Evolutionary conservation across 305 asterid genomes (phyloP), one percentile per base, ranked within the genome.

Genomic region (Rubia peregrina): DNA sequence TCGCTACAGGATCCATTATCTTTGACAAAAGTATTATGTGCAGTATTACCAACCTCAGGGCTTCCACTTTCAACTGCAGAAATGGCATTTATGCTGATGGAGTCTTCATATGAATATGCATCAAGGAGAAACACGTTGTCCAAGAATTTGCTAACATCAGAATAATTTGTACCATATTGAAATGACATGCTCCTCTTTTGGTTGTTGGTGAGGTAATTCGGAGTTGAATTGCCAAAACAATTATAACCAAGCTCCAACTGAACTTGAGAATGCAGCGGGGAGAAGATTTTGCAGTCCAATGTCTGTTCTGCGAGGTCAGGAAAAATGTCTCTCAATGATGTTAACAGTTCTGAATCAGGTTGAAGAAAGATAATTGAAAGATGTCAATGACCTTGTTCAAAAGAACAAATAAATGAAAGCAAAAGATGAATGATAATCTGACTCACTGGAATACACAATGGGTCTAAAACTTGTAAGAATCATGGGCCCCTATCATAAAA

Each of bases 251-350:
- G 81, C 80, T 88, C 96, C 36, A 63, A 74, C 77, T 80, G 91
- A 85, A 90, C 80, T 79, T 90, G 96, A 8, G 89, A 77, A 67
- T 85, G 89, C 84, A 83, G 51, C 0, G 97, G 96, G 60, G 98
- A 88, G 86, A 89, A 89, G 24, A 90, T 75, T 73, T 88, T 87
- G 82, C 87, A 83, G 53, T 87, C 91, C 6, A 81, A 9, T 13
- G 81, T 55, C 78, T 81, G 86, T 13, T 59, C 78, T 71, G 24
- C 49, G 6, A 86, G 83, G 71, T 77, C 82, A 68, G 74, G 76
- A 59, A 71, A 80, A 67, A 83, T 72, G 59, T 78, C 81, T 48
- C 68, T 85, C 72, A 85, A 65, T 48, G 86, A 73, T 56, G 78
- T 79, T 24, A 89, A 87, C 61, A 93, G 86, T 77, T 88, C 96